These are phyloP conservation scores for Paspalum notatum DNA, from an alignment of 176 grass and related monocot genomes.

Conservation along the genomic window DNA sequence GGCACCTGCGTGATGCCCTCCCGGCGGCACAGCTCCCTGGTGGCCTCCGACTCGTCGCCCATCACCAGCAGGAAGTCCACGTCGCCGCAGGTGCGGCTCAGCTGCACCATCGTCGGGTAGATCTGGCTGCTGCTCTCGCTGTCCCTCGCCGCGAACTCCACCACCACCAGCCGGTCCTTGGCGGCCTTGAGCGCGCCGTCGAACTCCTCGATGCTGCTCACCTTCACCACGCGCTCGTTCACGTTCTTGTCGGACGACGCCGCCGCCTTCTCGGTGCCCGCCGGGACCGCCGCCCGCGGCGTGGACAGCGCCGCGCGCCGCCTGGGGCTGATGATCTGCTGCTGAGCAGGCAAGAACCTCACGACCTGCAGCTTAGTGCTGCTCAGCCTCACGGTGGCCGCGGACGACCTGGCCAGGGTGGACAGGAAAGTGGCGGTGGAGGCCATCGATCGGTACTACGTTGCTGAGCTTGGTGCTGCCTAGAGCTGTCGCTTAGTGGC, in stretches of 20 bases:
- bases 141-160: constrained; percentile 89
- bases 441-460: constrained; percentile 25
- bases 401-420: constrained; percentile 34
- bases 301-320: not conserved
- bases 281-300: constrained; percentile 27
- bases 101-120: constrained; percentile 83
- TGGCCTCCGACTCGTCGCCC: constrained; percentile 94
- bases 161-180: constrained; percentile 86
- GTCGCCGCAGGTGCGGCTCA: constrained; percentile 89
- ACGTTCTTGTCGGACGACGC: not conserved
- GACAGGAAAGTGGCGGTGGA: constrained; percentile 67
- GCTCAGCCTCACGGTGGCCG: constrained; percentile 18
- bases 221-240: constrained; percentile 57
- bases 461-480: not conserved
- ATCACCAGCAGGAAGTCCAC: constrained; percentile 91
- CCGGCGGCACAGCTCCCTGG: constrained; percentile 53
- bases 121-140: constrained; percentile 67
- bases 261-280: constrained; percentile 49
- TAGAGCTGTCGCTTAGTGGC: too few relatives aligned
- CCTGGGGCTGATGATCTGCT: not conserved
- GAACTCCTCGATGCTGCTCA: constrained; percentile 79
- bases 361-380: not conserved
- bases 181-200: constrained; percentile 64
- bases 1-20: constrained; percentile 77
- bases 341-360: constrained; percentile 22